These are phyloP conservation scores for Flaveria linearis DNA, from an alignment of 129 eudicot species.

Conservation along the genomic window DNA sequence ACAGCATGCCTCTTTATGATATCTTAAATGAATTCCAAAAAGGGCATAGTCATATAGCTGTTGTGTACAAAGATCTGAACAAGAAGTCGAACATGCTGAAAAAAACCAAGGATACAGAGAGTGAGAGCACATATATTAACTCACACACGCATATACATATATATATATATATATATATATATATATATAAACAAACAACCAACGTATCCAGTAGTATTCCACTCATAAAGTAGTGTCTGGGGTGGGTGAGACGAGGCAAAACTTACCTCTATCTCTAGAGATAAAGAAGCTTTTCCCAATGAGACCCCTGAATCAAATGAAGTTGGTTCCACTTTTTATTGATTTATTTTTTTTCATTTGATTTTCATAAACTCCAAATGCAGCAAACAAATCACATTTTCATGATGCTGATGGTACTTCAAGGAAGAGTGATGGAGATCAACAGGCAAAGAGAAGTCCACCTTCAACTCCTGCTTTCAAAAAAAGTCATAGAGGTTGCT, in stretches of 20 bases:
- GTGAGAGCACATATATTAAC: conserved; percentile 36
- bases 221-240: too few species aligned
- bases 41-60: conserved; percentile 99
- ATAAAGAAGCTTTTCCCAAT: too few species aligned
- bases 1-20: conserved; percentile 95
- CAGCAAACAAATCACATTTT: conserved; percentile 37
- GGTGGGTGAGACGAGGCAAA: too few species aligned
- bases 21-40: conserved; percentile 93
- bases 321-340: conserved; percentile 14
- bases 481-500: conserved; percentile 91
- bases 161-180: too few species aligned
- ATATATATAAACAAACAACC: too few species aligned
- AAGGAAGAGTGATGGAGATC: conserved; percentile 46
- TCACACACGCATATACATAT: not conserved
- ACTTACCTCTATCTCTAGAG: too few species aligned
- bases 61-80: conserved; percentile 79
- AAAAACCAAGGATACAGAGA: conserved; percentile 42
- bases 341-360: not conserved
- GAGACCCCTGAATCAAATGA: not conserved
- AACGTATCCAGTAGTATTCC: too few species aligned
- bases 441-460: conserved; percentile 59
- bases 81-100: conserved; percentile 44
- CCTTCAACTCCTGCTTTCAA: conserved; percentile 83
- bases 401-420: conserved; percentile 34
- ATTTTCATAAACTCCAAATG: conserved; percentile 44